Conservation (phyloP, 1,284 basidiomycete species). For the Anthracocystis setariae region DNA sequence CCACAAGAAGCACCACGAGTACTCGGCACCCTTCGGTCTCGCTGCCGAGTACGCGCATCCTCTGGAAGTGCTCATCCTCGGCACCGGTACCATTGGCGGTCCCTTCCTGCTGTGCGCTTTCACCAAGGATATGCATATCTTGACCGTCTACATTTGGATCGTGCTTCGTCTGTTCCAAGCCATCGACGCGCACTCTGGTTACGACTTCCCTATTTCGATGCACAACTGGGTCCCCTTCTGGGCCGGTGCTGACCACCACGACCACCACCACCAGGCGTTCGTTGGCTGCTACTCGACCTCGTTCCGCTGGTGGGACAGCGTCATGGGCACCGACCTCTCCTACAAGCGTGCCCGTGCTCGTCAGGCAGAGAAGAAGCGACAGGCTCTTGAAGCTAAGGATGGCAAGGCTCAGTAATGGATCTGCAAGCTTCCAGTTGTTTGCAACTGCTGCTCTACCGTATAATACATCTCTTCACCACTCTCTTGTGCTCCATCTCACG, state of each 20-base stretch:
- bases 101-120: constrained; percentile 86
- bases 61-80: constrained; percentile 88
- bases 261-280: constrained; percentile 67
- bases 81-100: constrained; percentile 84
- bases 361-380: constrained; percentile 61
- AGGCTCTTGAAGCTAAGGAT: constrained; percentile 40
- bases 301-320: constrained; percentile 67
- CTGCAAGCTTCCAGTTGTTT: not conserved
- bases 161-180: constrained; percentile 94
- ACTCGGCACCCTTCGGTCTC: constrained; percentile 94
- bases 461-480: not conserved
- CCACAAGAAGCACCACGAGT: constrained; percentile 94
- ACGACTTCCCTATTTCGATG: constrained; percentile 80
- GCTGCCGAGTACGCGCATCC: constrained; percentile 98
- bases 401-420: constrained; percentile 30
- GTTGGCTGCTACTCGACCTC: constrained; percentile 64
- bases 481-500: constrained; percentile 7
- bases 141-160: constrained; percentile 95
- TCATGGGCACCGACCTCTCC: constrained; percentile 63
- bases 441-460: not conserved
- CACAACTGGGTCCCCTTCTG: constrained; percentile 95
- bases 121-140: constrained; percentile 75
- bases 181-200: constrained; percentile 95
- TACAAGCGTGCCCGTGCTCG: constrained; percentile 64
- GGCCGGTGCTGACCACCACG: constrained; percentile 98